These are phyloP conservation scores for Prunella vulgaris DNA, from an alignment of 257 asterid genomes.

Conservation along the genomic window DNA sequence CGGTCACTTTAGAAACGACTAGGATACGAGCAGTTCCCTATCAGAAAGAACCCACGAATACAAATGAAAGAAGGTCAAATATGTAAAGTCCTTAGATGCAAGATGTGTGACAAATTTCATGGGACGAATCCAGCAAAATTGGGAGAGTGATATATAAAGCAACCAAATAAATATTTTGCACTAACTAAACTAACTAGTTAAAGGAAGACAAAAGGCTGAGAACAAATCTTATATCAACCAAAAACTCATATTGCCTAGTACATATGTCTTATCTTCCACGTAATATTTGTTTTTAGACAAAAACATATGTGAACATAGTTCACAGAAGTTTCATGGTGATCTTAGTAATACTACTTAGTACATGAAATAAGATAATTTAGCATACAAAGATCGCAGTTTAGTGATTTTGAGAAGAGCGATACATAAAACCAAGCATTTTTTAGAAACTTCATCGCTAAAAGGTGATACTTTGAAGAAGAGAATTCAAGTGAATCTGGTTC, in stretches of 20 bases:
- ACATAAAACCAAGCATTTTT: no score
- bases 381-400: no score
- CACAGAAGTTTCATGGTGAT: background rate
- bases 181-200: background rate
- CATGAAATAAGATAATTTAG: background rate
- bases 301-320: background rate
- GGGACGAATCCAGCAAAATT: background rate
- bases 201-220: background rate
- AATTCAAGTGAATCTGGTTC: no score
- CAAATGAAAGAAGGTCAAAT: background rate
- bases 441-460: no score
- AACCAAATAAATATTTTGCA: background rate
- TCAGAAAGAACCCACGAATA: background rate
- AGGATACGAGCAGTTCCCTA: background rate
- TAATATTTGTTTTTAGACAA: background rate
- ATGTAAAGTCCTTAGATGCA: background rate
- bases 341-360: background rate
- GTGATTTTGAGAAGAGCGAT: no score
- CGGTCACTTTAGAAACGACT: background rate
- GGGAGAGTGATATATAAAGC: background rate
- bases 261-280: background rate
- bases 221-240: background rate
- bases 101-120: background rate
- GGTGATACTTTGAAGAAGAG: no score
- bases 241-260: background rate